Evolutionary conservation across 2,329 filamentous ascomycete species (phyloP).

Genomic region (Fusarium palustre): DNA sequence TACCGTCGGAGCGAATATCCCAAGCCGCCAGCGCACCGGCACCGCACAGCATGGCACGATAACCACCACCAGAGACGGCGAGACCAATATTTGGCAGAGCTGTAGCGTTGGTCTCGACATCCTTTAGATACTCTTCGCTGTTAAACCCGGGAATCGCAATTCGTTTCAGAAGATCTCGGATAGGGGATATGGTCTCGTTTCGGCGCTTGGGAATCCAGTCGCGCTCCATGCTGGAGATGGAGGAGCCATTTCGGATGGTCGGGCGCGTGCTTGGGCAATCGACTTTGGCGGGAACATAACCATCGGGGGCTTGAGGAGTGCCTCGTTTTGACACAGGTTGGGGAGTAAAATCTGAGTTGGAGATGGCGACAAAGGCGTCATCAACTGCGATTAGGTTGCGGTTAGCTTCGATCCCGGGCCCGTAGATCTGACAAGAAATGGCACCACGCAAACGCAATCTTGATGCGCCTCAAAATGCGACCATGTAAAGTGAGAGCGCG

Average conservation of each 20-base stretch:
- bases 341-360: constrained; percentile 32
- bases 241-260: constrained; percentile 70
- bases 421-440: not conserved
- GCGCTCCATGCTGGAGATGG: constrained; percentile 75
- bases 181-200: constrained; percentile 78
- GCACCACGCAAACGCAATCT: not conserved
- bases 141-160: constrained; percentile 84
- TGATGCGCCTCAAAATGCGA: not conserved
- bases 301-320: constrained; percentile 54
- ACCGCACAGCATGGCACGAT: constrained; percentile 86
- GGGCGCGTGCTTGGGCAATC: constrained; percentile 78
- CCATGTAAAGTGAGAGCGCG: not conserved
- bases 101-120: constrained; percentile 48
- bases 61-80: constrained; percentile 85
- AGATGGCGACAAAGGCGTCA: constrained; percentile 32
- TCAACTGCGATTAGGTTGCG: constrained; percentile 29
- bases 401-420: constrained; percentile 23
- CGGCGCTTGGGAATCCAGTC: constrained; percentile 80
- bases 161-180: constrained; percentile 77
- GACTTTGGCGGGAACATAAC: constrained; percentile 77
- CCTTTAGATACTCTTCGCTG: constrained; percentile 74
- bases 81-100: constrained; percentile 73
- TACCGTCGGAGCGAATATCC: constrained; percentile 73
- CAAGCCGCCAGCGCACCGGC: constrained; percentile 84
- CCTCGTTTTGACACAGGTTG: constrained; percentile 43